phyloP scores from a whole-genome alignment of 2,329 filamentous ascomycete species.

The Thermomyces lanuginosus region DNA sequence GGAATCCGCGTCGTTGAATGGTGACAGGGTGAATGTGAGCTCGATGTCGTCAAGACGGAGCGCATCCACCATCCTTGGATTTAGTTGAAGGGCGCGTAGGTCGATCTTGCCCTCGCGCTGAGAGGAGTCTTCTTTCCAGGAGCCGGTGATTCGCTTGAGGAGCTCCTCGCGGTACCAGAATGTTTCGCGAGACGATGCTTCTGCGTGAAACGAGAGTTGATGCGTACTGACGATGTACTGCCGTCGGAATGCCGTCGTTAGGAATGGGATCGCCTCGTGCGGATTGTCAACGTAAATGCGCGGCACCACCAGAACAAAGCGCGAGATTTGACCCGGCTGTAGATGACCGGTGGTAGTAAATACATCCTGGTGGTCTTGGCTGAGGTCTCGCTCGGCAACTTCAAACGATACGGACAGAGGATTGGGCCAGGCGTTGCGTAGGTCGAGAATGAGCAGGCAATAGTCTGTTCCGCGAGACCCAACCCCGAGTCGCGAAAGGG shows the following conservation, averaged over 20 bases:
- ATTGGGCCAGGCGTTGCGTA: slow-evolving; percentile 80
- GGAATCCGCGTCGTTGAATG: slow-evolving; percentile 8
- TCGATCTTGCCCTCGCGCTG: slow-evolving; percentile 53
- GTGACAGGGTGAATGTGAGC: slow-evolving; percentile 34
- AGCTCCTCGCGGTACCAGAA: slow-evolving; percentile 87
- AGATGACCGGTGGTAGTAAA: slow-evolving; percentile 28
- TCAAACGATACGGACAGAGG: slow-evolving; percentile 51
- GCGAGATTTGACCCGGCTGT: slow-evolving; percentile 47
- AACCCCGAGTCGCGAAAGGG: slow-evolving; percentile 28
- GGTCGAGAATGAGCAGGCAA: slow-evolving; percentile 65
- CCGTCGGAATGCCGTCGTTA: slow-evolving; percentile 69
- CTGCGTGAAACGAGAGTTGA: slow-evolving; percentile 62
- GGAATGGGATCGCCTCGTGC: slow-evolving; percentile 58
- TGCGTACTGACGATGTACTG: slow-evolving; percentile 79
- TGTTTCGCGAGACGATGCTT: slow-evolving; percentile 60
- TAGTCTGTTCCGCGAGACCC: slow-evolving; percentile 40
- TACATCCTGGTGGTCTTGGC: slow-evolving; percentile 7
- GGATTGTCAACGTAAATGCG: slow-evolving; percentile 62
- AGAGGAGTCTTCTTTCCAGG: slow-evolving; percentile 50
- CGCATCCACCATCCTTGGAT: slow-evolving; percentile 63
- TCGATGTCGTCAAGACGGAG: slow-evolving; percentile 67
- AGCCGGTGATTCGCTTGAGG: slow-evolving; percentile 51
- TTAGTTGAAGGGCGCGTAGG: slow-evolving; percentile 57
- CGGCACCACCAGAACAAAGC: slow-evolving; percentile 59
- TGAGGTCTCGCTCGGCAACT: slow-evolving; percentile 18